Evolutionary conservation across 2,329 filamentous ascomycete species (phyloP), one percentile per base, ranked within the genome.

Genomic region (Aspergillaceae sp.): DNA sequence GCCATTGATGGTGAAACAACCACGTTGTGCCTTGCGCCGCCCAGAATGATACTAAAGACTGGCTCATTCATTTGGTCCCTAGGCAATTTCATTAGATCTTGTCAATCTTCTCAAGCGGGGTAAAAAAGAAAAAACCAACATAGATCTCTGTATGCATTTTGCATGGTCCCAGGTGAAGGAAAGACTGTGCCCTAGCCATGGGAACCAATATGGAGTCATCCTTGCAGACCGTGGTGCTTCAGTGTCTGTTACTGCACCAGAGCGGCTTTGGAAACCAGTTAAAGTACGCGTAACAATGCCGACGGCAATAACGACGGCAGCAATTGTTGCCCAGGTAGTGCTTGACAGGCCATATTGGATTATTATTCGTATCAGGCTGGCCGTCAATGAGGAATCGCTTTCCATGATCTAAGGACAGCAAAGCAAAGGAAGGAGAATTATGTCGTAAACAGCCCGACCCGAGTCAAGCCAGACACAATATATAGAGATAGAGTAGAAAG

Each of bases 191-290:
- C 78, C 76, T 6, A 82, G 33, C 43, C 75, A 68, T 1, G 80
- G 79, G 5, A 83, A 59, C 75, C 77, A 83, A 61, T 83, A 83
- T 29, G 78, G 77, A 26, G 75, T 52, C 46, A 70, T 61, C 58
- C 73, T 74, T 49, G 77, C 69, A 45, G 62, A 63, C 52, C 58
- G 58, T 36, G 60, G 44, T 33, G 57, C 51, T n/a, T 55, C 55
- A n/a, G 55, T 41, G 40, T 52, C 50, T 32, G 44, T 46, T 19
- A 43, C 48, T 42, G 50, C 53, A 19, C 19, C 19, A 29, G 56
- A 56, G n/a, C 52, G 51, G 43, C 61, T 64, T 37, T 58, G 61
- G 9, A 71, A 32, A 7, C 63, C 68, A 4, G 62, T 67, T 42
- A 63, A 53, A 37, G 69, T 53, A 40, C 71, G 67, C 7, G 67